A percentile compares a stretch with the other conserved stretches of the same genome.
Evolutionary conservation across 345 rosid species (phyloP).

Genomic region (Mallotus nudiflorus): DNA sequence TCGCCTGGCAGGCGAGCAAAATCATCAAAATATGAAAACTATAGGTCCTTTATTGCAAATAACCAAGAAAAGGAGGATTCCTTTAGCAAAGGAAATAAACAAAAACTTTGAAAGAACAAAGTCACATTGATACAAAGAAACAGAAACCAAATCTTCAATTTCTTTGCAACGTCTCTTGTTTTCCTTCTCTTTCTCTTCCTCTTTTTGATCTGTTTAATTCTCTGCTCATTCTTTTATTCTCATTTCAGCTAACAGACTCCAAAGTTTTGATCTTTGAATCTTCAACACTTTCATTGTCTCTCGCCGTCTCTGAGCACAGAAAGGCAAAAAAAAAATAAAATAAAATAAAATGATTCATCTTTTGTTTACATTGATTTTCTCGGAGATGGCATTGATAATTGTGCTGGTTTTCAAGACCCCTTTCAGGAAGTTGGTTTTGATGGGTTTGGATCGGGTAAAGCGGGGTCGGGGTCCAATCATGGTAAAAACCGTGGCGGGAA

Average conservation of each 20-base stretch:
- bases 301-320: neutral
- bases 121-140: neutral
- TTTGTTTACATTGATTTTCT: conserved; percentile 27
- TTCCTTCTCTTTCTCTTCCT: neutral
- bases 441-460: conserved; percentile 35
- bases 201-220: neutral
- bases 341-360: conserved; percentile 30
- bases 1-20: too few relatives aligned
- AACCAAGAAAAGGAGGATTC: neutral
- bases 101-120: neutral
- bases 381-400: conserved; percentile 31
- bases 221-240: neutral
- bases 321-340: too few relatives aligned
- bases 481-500: conserved; percentile 35
- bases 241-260: neutral
- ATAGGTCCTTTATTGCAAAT: neutral
- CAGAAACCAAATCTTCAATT: neutral
- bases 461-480: conserved; percentile 35
- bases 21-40: neutral
- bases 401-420: conserved; percentile 33
- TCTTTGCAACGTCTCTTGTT: too few relatives aligned
- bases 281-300: neutral
- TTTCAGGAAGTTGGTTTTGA: conserved; percentile 28
- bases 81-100: neutral
- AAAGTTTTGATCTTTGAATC: conserved; percentile 1